phyloP scores from a whole-genome alignment of 1,284 basidiomycete species.

The Abortiporus biennis region DNA sequence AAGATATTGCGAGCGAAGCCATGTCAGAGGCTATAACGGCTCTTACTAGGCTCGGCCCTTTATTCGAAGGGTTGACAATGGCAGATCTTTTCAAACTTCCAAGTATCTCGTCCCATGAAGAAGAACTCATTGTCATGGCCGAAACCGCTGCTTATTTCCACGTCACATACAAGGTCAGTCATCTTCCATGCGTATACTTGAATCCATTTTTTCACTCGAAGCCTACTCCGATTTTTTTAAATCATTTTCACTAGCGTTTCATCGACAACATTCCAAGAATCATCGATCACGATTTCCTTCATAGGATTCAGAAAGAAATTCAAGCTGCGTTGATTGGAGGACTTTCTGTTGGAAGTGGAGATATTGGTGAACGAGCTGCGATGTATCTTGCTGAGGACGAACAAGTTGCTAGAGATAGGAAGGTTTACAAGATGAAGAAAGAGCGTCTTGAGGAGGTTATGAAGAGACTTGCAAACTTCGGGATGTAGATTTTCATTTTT shows the following conservation, averaged over 20 bases:
- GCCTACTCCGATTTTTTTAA: neutral
- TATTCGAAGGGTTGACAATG: conserved; percentile 2
- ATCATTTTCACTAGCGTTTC: conserved; percentile 6
- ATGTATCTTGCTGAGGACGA: conserved; percentile 12
- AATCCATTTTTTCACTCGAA: neutral
- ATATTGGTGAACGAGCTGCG: conserved; percentile 8
- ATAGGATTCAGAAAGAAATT: conserved; percentile 7
- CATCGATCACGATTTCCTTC: conserved; percentile 11
- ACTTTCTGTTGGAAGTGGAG: conserved; percentile 7
- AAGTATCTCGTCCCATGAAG: conserved; percentile 7
- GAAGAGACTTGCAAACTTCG: conserved; percentile 9
- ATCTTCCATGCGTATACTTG: neutral
- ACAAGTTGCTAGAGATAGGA: conserved; percentile 5
- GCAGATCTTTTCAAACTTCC: conserved; percentile 6
- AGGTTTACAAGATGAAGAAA: conserved; percentile 9
- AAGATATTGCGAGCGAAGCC: neutral
- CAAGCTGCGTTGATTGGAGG: conserved; percentile 10
- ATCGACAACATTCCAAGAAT: conserved; percentile 14
- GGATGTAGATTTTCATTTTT: conserved; percentile 5
- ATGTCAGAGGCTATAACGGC: neutral
- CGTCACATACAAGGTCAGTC: conserved; percentile 12
- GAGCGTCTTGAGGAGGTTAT: conserved; percentile 10
- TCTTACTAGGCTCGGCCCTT: conserved; percentile 2
- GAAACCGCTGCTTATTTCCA: conserved; percentile 14
- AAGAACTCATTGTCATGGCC: conserved; percentile 13